Evolutionary conservation across 139 green algal species (phyloP), one percentile per base, ranked within the genome.

Genomic region (Microglena sp.): DNA sequence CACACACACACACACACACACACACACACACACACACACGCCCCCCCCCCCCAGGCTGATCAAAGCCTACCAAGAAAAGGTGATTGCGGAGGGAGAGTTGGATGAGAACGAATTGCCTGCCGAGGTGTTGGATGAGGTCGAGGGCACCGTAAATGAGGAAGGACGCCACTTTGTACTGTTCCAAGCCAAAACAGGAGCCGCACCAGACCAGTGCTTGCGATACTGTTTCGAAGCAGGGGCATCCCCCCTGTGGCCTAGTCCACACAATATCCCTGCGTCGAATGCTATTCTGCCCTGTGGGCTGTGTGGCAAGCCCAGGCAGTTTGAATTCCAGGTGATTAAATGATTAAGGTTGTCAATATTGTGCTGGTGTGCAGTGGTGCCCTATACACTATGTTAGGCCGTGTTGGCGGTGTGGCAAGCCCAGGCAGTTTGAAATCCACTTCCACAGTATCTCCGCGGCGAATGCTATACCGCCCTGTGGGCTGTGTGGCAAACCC

Each of bases 271-370:
- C 6, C 81, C 83, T 1, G 34, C 26, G 1, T 57, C 68, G 0
- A 33, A 33, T 1, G 64, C 74, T 56, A 78, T 92, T 7, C 86
- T 84, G 2, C 40, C 63, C 5, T 93, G 87, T 67, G 54, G 69
- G 32, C 58, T 55, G 29, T 93, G 87, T 60, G 81, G 84, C 0
- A 60, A 32, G 0, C 50, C 73, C 0, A 75, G 87, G 1, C 50
- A 43, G 24, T 89, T 92, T 72, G 87, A 93, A 55, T 93, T 92
- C 62, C 85, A 92, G 75, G 63, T 92, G 57, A 44, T 11, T 24
- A 50, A 24, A 50, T 50, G 40, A n/a, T n/a, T n/a, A n/a, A n/a
- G n/a, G n/a, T n/a, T n/a, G n/a, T n/a, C n/a, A n/a, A n/a, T n/a
- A n/a, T n/a, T n/a, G n/a, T n/a, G n/a, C n/a, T n/a, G n/a, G n/a